Percentiles rank a stretch among this genome's conserved stretches.
Conservation (phyloP, 176 grass and related monocot genomes). For the Olyra latifolia region DNA sequence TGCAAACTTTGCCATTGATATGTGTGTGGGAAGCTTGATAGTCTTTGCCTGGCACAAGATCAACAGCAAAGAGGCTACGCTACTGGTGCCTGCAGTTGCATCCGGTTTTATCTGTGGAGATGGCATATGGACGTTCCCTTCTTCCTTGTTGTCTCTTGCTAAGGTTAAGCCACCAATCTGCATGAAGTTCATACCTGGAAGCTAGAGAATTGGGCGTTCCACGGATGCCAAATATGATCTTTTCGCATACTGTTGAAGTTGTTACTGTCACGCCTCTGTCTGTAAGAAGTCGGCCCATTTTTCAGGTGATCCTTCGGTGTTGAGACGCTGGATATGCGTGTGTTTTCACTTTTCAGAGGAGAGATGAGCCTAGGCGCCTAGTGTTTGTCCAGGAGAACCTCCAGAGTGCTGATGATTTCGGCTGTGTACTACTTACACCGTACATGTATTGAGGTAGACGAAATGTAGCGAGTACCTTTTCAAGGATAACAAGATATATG, state of each 20-base stretch:
- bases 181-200: constrained; percentile 69
- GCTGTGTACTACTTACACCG: too few species aligned
- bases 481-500: too few species aligned
- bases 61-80: constrained; percentile 15
- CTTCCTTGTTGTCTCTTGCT: constrained; percentile 65
- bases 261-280: too few species aligned
- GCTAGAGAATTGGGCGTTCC: constrained; percentile 19
- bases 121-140: constrained; percentile 84
- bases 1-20: constrained; percentile 80
- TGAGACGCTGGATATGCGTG: too few species aligned
- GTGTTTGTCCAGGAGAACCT: too few species aligned
- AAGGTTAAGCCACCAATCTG: constrained; percentile 80
- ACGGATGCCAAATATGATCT: background rate
- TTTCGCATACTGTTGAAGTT: background rate
- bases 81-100: constrained; percentile 79
- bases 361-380: too few species aligned
- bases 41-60: constrained; percentile 65
- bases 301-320: too few species aligned
- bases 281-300: too few species aligned
- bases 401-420: too few species aligned
- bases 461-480: too few species aligned
- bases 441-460: too few species aligned
- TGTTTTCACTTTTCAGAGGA: too few species aligned
- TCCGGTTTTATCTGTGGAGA: constrained; percentile 90
- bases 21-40: constrained; percentile 66